phyloP scores from a whole-genome alignment of 306 rosid genomes.

The Cajanus cajan region DNA sequence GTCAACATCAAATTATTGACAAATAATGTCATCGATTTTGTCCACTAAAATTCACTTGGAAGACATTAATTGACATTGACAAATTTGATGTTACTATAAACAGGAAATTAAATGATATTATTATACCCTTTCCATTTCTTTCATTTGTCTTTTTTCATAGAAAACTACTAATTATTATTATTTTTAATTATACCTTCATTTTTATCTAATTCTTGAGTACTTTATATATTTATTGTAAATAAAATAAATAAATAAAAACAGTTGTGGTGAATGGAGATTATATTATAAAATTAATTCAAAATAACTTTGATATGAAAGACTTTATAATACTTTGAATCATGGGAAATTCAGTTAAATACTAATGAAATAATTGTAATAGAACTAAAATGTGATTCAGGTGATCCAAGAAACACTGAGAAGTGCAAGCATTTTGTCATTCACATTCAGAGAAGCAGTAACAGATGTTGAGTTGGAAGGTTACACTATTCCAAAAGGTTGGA shows the following conservation, averaged over 20 bases:
- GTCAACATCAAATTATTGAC: not conserved
- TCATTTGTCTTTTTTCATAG: not conserved
- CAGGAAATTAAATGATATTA: not conserved
- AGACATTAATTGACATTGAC: conserved; percentile 10
- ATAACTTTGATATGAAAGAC: not conserved
- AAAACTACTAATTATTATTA: too few species aligned
- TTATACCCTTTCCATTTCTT: not conserved
- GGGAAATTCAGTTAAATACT: too few species aligned
- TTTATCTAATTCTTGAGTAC: not conserved
- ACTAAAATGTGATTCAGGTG: conserved; percentile 45
- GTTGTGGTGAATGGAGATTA: not conserved
- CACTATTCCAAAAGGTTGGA: conserved; percentile 92
- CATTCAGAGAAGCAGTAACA: conserved; percentile 87
- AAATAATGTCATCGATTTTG: not conserved
- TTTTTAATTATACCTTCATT: not conserved
- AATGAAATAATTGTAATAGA: not conserved
- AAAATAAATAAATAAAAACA: not conserved
- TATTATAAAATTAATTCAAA: not conserved
- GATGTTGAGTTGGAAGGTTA: conserved; percentile 85
- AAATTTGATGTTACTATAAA: not conserved
- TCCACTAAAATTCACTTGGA: not conserved
- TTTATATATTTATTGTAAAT: not conserved
- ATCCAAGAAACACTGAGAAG: conserved; percentile 83
- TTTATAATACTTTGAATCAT: too few species aligned
- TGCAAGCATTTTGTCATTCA: conserved; percentile 85